Evolutionary conservation across 2,329 filamentous ascomycete genomes (phyloP), one percentile per base, ranked within the genome.

Genomic region (Aspergillus tanneri): DNA sequence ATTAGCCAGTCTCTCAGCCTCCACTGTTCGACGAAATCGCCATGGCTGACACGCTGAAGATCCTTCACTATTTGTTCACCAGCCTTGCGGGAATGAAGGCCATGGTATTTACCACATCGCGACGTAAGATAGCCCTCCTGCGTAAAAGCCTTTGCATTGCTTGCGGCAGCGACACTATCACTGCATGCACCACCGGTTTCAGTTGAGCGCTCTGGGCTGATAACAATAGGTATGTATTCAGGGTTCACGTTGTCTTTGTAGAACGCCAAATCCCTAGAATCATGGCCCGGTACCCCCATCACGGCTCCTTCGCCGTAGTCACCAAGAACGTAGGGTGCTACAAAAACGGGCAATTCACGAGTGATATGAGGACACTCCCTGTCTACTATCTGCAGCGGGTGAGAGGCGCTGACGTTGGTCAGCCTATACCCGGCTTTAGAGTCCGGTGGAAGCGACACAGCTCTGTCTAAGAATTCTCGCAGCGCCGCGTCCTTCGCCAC

Each of bases 271-370:
- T 96, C 90, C 43, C 89, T 80, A 4, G 77, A 64, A 67, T 96
- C 90, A 62, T 96, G 90, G 2, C 85, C 90, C 0, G 90, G 90
- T 6, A 95, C 90, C 35, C 90, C 90, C 90, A 96, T 95, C 2
- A 95, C 86, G 8, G 90, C 90, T 1, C 90, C 90, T 56, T 90
- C 87, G 12, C 90, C 89, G 58, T 95, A 93, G 62, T 90, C 87
- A 21, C 86, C 86, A 4, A 95, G 75, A 9, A 95, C 90, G 63
- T 95, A 95, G 0, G 89, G 85, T 8, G 90, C 88, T 18, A 88
- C 86, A 61, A 86, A 95, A 4, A 95, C 77, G 1, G 90, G 89
- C 4, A 95, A 59, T 6, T 79, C 49, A 24, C 64, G 62, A n/a
- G 61, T 52, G 12, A 71, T 47, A 40, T 69, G 57, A 10, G 58